A percentile compares a stretch with the other conserved stretches of the same genome.
phyloP scores from a whole-genome alignment of 2,329 filamentous ascomycete species.

The Penicillium aurantiogriseum region DNA sequence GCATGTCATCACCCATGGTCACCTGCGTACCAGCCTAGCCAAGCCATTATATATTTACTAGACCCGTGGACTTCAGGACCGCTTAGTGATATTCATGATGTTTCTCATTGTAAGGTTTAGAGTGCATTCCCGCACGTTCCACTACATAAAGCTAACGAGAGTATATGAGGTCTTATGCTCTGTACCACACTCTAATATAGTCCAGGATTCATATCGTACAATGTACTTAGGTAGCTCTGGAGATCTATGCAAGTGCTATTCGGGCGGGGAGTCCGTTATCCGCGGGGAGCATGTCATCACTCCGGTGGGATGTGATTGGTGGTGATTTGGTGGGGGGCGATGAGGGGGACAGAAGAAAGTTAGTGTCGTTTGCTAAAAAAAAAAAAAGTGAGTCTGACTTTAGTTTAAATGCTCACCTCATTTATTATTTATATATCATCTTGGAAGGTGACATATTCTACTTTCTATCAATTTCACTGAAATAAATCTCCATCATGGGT shows the following conservation, averaged over 20 bases:
- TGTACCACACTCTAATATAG: neutral
- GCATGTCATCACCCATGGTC: neutral
- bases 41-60: neutral
- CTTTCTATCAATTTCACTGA: neutral
- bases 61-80: too few species aligned
- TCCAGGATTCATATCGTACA: neutral
- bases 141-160: neutral
- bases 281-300: conserved; percentile 10
- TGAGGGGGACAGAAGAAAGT: conserved; percentile 10
- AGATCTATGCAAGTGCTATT: neutral
- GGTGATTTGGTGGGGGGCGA: conserved; percentile 4
- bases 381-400: conserved; percentile 2
- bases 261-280: neutral
- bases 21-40: too few species aligned
- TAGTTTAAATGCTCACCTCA: neutral
- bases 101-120: neutral
- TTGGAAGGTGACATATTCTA: neutral
- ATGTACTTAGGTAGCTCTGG: neutral
- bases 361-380: conserved; percentile 4
- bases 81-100: neutral
- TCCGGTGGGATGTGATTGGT: neutral
- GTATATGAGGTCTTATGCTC: neutral
- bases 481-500: conserved; percentile 42
- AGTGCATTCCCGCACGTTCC: neutral
- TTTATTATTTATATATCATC: neutral